Conservation (phyloP, 345 rosid species). For the Trapa bicornis region DNA sequence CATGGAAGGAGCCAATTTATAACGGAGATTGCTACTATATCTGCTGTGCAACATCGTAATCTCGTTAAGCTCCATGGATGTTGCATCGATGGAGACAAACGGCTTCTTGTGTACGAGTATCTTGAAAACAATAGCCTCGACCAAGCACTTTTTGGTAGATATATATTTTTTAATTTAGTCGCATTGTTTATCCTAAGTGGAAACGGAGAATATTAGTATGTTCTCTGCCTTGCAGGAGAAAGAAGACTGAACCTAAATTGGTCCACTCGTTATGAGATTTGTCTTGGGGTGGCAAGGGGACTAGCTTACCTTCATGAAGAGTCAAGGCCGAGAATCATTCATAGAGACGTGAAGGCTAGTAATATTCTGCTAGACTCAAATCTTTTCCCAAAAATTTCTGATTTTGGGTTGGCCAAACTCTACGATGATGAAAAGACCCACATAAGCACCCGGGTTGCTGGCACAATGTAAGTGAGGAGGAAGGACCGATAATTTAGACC, state of each 20-base stretch:
- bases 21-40: slow-evolving; percentile 66
- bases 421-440: slow-evolving; percentile 44
- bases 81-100: slow-evolving; percentile 45
- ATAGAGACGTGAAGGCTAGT: slow-evolving; percentile 47
- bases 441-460: slow-evolving; percentile 51
- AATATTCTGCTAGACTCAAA: slow-evolving; percentile 38
- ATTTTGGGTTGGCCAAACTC: slow-evolving; percentile 55
- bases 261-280: slow-evolving; percentile 30
- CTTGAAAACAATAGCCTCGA: slow-evolving; percentile 63
- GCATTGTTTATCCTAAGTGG: not conserved
- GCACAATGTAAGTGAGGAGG: slow-evolving; percentile 31
- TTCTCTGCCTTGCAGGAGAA: slow-evolving; percentile 21
- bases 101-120: slow-evolving; percentile 67
- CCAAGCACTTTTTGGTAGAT: slow-evolving; percentile 45
- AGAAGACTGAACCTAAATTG: slow-evolving; percentile 26
- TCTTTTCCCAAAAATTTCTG: slow-evolving; percentile 44
- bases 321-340: slow-evolving; percentile 44
- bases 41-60: slow-evolving; percentile 47
- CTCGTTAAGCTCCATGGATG: slow-evolving; percentile 63
- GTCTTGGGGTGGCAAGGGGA: slow-evolving; percentile 47
- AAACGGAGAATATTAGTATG: not conserved
- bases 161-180: not conserved
- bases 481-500: not conserved
- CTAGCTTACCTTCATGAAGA: slow-evolving; percentile 52
- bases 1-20: slow-evolving; percentile 67